Percentiles rank a stretch among this genome's conserved stretches.
Conservation (phyloP, 495 filamentous ascomycete genomes). For the Hyaloscypha finlandica region DNA sequence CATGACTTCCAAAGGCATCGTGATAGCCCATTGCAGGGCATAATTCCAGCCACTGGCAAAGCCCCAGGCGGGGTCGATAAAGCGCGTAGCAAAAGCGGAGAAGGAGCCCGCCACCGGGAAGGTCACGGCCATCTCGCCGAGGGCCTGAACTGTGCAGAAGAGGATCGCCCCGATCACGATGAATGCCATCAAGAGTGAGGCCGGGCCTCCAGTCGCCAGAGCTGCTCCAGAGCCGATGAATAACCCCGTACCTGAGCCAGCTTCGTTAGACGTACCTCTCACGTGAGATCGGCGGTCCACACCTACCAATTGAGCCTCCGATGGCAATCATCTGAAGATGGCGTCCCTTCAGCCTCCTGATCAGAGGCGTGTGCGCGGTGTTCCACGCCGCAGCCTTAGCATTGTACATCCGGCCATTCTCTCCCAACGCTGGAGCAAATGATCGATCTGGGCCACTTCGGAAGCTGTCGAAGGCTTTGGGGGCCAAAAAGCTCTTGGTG, state of each 20-base stretch:
- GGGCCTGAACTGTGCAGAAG: slow-evolving; percentile 90
- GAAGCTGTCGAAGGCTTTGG: slow-evolving; percentile 31
- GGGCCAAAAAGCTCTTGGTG: slow-evolving; percentile 11
- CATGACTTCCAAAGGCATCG: slow-evolving; percentile 87
- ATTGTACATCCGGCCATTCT: slow-evolving; percentile 55
- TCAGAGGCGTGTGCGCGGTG: slow-evolving; percentile 76
- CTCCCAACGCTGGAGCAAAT: slow-evolving; percentile 5
- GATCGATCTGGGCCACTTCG: slow-evolving; percentile 18
- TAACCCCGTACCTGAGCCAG: slow-evolving; percentile 75
- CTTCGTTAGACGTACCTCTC: not conserved
- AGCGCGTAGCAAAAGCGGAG: slow-evolving; percentile 80
- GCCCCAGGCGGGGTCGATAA: slow-evolving; percentile 93
- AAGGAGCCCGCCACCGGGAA: slow-evolving; percentile 90
- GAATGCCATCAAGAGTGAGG: slow-evolving; percentile 83
- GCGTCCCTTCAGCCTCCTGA: slow-evolving; percentile 75
- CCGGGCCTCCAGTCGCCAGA: slow-evolving; percentile 79
- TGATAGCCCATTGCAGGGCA: slow-evolving; percentile 67
- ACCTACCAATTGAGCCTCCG: slow-evolving; percentile 86
- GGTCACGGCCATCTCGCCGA: slow-evolving; percentile 86
- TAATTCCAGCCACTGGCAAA: slow-evolving; percentile 98
- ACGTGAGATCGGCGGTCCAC: slow-evolving; percentile 37
- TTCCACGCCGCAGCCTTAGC: slow-evolving; percentile 71
- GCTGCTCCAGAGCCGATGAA: slow-evolving; percentile 87
- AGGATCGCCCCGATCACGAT: slow-evolving; percentile 82
- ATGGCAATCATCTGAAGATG: slow-evolving; percentile 98